These are phyloP conservation scores for Ampelocalamus luodianensis DNA, from an alignment of 176 grass and related monocot species.

Conservation along the genomic window DNA sequence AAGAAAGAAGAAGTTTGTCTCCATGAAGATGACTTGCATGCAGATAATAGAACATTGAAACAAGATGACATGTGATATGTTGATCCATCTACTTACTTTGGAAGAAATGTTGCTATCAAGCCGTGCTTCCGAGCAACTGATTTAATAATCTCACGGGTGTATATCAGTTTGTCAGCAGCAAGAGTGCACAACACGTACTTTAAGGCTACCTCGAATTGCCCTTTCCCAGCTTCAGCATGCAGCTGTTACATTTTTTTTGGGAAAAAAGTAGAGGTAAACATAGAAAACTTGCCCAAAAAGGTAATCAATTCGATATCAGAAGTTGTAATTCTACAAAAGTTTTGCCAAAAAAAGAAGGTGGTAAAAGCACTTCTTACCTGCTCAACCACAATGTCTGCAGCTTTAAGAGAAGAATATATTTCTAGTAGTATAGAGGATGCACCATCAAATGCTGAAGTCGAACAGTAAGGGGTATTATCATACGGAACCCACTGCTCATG, in stretches of 20 bases:
- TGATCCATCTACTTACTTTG: slow-evolving; percentile 74
- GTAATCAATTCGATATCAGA: slow-evolving; percentile 19
- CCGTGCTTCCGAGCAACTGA: slow-evolving; percentile 82
- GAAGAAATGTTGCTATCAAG: slow-evolving; percentile 83
- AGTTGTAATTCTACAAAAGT: background rate
- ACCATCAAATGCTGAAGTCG: slow-evolving; percentile 80
- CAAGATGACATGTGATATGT: background rate
- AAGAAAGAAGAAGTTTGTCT: slow-evolving; percentile 11
- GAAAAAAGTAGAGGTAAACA: background rate
- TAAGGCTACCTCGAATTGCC: slow-evolving; percentile 90
- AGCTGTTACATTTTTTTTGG: slow-evolving; percentile 53
- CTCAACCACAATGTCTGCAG: slow-evolving; percentile 77
- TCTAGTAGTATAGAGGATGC: slow-evolving; percentile 78
- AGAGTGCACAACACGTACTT: slow-evolving; percentile 79
- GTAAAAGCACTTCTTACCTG: slow-evolving; percentile 55
- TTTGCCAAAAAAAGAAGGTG: background rate
- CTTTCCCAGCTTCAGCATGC: slow-evolving; percentile 93
- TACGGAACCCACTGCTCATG: slow-evolving; percentile 76
- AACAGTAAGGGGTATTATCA: slow-evolving; percentile 83
- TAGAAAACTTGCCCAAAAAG: background rate
- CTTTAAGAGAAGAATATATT: slow-evolving; percentile 75
- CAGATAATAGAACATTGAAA: slow-evolving; percentile 37
- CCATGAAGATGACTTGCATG: slow-evolving; percentile 10
- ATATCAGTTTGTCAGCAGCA: slow-evolving; percentile 94
- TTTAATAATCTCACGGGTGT: slow-evolving; percentile 89